Evolutionary conservation across 495 filamentous ascomycete genomes (phyloP), one percentile per base, ranked within the genome.

Genomic region (Penicillium robsamsonii): DNA sequence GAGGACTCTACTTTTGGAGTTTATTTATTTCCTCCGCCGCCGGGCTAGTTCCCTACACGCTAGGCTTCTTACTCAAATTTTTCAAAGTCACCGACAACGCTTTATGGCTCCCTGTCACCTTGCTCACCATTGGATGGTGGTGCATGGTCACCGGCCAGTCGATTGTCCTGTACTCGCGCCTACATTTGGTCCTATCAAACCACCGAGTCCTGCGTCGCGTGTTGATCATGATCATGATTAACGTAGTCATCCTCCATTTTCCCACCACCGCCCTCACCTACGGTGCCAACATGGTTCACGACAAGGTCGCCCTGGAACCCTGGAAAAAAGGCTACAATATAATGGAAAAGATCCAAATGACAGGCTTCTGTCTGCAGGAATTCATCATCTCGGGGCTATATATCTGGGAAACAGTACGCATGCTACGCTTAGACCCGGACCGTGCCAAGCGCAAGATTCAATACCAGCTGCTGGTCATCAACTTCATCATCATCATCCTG

Each of bases 321-420:
- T 75, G 69, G 58, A 67, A 77, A 38, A 53, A 55, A 35, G 75
- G 75, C 41, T 81, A 85, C 66, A 76, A 75, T 43, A 58, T 84
- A 62, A 82, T 82, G 75, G 84, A 87, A 63, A 84, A 83, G 62
- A 78, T 87, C 49, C 84, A 87, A 61, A 81, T 87, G 71, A 82
- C 81, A 30, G 72, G 75, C 25, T 87, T 88, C 66, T 82, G 74
- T 63, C 46, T 86, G 15, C 84, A 88, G 62, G 85, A 88, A 59
- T 74, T 79, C 44, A 65, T 84, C 60, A 76, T 88, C 56, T 86
- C 84, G 0, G 75, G 68, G 2, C 62, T 88, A 20, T 88, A 87
- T 66, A 80, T 87, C 65, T 75, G 70, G 65, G 80, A 83, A 37
- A 84, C 79, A 2, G 61, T 78, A 47, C 72, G 73, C 55, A 72